Base-by-base conservation (phyloP, 192 early-diverging fungal species). In the Allomyces javanicus region DNA sequence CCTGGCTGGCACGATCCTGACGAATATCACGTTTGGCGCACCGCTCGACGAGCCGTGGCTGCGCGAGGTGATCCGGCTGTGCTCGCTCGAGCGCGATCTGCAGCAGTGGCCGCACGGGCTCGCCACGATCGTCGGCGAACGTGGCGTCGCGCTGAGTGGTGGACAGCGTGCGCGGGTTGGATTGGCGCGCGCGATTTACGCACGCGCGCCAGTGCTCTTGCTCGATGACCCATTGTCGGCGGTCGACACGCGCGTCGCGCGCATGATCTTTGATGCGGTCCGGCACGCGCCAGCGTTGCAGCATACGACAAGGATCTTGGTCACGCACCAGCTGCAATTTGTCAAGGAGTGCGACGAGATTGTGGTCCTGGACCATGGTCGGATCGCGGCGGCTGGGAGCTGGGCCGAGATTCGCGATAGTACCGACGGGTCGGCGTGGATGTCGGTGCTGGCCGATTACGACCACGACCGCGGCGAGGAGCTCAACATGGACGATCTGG, bases 161-260 rank as follows among this genome's bases (percentile, higher is more conserved):
- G 93, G 92, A 0, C 94, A 97, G 78, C 88, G 88, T 63, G 87
- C 90, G 61, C 78, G 92, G 0, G 77, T 96, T 63, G 85, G 86
- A 24, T 67, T 96, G 24, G 93, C 93, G 0, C 79, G 95, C 9
- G 76, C 86, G 0, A 75, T 90, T 0, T 93, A 96, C 75, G 76
- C 72, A 10, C 75, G 85, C 65, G 76, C 85, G 9, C 89, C 91
- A 25, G 85, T 94, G 63, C 79, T 88, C 10, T 71, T 94, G 0
- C 67, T 94, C 3, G 92, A 94, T 65, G 93, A 95, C 63, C 90
- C 90, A 10, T 74, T 97, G 58, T 83, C 81, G 65, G 92, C 90
- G 12, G 89, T 96, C 0, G 93, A 96, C 72, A 83, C 84, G 6
- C 79, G 82, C 62, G 83, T 85, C 23, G 81, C 50, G 5, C 12